Percentiles rank a stretch among this genome's conserved stretches.
phyloP scores from a whole-genome alignment of 768 basidiomycete species.

The Rubroboletus satanas region DNA sequence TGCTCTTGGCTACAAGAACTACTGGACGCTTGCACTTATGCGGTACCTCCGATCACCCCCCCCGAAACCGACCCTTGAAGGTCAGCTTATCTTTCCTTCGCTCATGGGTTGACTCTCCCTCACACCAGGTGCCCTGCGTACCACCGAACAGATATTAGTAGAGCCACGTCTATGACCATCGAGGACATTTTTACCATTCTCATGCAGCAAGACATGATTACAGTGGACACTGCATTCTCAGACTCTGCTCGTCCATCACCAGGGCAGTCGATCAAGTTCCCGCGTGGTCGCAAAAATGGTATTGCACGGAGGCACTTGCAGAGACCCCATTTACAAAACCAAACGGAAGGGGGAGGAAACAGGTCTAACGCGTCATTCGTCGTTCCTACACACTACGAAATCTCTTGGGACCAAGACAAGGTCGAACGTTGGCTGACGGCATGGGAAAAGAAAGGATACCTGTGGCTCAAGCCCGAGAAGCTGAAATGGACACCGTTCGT shows the following conservation, averaged over 20 bases:
- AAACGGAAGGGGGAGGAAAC: constrained; percentile 32
- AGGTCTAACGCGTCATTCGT: constrained; percentile 52
- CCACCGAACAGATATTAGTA: constrained; percentile 64
- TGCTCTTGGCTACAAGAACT: constrained; percentile 89
- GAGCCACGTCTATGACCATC: constrained; percentile 82
- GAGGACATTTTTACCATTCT: constrained; percentile 84
- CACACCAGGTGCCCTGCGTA: constrained; percentile 18
- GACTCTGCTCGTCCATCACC: constrained; percentile 61
- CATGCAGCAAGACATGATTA: constrained; percentile 70
- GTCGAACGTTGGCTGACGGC: constrained; percentile 62
- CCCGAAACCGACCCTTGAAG: constrained; percentile 67
- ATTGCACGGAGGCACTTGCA: constrained; percentile 62
- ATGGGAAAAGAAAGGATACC: constrained; percentile 77
- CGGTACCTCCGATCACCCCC: constrained; percentile 64
- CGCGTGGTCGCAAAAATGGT: constrained; percentile 63
- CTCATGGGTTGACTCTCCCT: constrained; percentile 12
- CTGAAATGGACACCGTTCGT: constrained; percentile 96
- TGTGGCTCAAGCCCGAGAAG: constrained; percentile 73
- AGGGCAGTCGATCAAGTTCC: constrained; percentile 73
- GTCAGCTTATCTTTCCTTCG: constrained; percentile 39
- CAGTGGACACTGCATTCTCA: constrained; percentile 43
- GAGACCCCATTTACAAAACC: constrained; percentile 47
- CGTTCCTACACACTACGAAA: constrained; percentile 66
- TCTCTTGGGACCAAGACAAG: constrained; percentile 65
- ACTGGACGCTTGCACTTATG: constrained; percentile 90